These are phyloP conservation scores for Boletus pseudopeckii DNA, from an alignment of 768 basidiomycete species.

Conservation along the genomic window DNA sequence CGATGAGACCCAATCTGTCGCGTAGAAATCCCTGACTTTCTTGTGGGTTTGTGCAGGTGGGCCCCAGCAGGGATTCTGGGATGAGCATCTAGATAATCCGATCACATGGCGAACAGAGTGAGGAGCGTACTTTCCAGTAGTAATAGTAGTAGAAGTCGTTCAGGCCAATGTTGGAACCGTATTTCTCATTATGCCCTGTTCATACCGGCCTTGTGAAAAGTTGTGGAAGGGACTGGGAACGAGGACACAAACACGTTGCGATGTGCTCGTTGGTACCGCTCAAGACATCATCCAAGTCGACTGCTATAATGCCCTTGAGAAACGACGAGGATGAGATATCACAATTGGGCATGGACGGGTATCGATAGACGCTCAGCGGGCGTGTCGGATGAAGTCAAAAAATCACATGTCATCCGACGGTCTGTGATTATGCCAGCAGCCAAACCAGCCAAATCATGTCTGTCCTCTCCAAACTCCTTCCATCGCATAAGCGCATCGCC, in stretches of 20 bases:
- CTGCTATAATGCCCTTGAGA: conserved; percentile 46
- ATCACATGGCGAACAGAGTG: not conserved
- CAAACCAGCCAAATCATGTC: conserved; percentile 21
- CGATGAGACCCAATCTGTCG: conserved; percentile 43
- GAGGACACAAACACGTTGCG: conserved; percentile 44
- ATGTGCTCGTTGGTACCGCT: conserved; percentile 57
- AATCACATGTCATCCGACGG: conserved; percentile 12
- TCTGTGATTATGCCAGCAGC: not conserved
- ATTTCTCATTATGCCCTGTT: conserved; percentile 64
- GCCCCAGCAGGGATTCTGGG: conserved; percentile 59
- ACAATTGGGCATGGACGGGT: conserved; percentile 2
- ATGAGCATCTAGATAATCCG: not conserved
- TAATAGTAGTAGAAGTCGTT: conserved; percentile 70
- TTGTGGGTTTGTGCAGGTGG: conserved; percentile 50
- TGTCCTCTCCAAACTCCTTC: conserved; percentile 26
- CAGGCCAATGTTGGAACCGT: conserved; percentile 51
- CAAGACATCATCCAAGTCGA: conserved; percentile 70
- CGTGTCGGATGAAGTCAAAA: not conserved
- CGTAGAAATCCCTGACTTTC: conserved; percentile 60
- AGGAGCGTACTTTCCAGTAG: conserved; percentile 61
- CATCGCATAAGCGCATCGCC: conserved; percentile 38
- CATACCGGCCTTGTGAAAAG: not conserved
- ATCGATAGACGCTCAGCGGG: too few relatives aligned
- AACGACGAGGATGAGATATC: not conserved
- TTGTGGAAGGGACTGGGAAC: not conserved